Percentiles rank a stretch among this genome's conserved stretches.
Evolutionary conservation across 768 basidiomycete genomes (phyloP).

Genomic region (Cystofilobasidium bisporidii): DNA sequence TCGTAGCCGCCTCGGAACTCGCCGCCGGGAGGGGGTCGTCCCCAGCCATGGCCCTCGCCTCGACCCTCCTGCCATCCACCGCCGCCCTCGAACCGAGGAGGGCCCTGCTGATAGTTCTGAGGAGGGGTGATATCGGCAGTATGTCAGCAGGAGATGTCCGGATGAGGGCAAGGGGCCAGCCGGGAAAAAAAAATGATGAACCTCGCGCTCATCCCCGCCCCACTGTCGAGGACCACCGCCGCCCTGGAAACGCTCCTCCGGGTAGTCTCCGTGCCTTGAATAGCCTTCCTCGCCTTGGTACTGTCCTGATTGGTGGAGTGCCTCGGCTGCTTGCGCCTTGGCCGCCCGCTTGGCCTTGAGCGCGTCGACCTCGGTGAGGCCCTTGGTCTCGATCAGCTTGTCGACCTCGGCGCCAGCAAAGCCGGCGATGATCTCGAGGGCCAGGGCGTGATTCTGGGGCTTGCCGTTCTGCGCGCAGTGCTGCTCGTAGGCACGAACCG

Average conservation of each 20-base stretch:
- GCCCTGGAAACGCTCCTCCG: neutral
- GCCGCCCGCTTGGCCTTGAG: constrained; percentile 34
- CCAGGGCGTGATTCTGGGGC: constrained; percentile 34
- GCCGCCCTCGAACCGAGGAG: neutral
- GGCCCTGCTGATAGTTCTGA: neutral
- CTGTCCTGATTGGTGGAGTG: constrained; percentile 16
- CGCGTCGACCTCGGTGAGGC: constrained; percentile 34
- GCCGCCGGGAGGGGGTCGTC: neutral
- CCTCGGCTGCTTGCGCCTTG: constrained; percentile 30
- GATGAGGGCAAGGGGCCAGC: too few species aligned
- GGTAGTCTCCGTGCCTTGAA: constrained; percentile 11
- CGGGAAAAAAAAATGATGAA: too few species aligned
- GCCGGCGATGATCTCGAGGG: constrained; percentile 36
- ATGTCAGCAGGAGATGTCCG: too few species aligned
- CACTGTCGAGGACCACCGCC: constrained; percentile 6
- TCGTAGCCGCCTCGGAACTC: neutral
- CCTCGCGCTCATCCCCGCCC: constrained; percentile 14
- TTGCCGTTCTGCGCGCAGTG: constrained; percentile 39
- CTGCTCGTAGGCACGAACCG: constrained; percentile 35
- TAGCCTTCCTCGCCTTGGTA: constrained; percentile 10
- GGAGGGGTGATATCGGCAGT: neutral
- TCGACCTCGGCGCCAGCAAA: constrained; percentile 42
- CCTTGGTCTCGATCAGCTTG: constrained; percentile 43
- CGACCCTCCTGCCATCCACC: neutral
- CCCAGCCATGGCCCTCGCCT: neutral